A percentile compares a stretch with the other conserved stretches of the same genome.
Evolutionary conservation across 2,329 filamentous ascomycete genomes (phyloP).

Genomic region (Fusarium temperatum): DNA sequence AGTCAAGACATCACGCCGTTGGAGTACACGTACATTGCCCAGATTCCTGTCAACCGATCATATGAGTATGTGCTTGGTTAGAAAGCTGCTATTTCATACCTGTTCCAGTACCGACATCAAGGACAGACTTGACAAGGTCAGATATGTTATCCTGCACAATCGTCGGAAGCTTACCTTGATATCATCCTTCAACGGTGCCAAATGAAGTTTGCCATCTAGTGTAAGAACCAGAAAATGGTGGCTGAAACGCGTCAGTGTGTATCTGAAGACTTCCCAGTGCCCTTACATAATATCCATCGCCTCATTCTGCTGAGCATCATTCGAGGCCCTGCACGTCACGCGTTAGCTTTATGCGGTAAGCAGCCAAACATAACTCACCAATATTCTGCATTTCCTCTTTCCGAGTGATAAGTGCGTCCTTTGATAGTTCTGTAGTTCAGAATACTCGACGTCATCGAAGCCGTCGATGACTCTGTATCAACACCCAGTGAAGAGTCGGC

Average conservation of each 20-base stretch:
- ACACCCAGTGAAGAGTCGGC: neutral
- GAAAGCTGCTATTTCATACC: neutral
- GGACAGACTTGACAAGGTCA: neutral
- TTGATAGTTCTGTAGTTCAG: neutral
- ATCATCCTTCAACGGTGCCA: neutral
- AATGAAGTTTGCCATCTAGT: neutral
- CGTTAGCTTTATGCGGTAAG: neutral
- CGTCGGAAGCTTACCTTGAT: neutral
- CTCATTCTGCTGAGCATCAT: constrained; percentile 4
- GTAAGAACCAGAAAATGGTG: constrained; percentile 6
- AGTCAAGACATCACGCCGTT: accelerated
- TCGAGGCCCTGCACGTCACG: neutral
- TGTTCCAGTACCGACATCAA: constrained; percentile 6
- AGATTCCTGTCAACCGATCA: neutral
- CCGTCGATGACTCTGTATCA: neutral
- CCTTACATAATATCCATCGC: constrained; percentile 8
- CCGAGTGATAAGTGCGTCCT: neutral
- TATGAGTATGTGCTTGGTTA: neutral
- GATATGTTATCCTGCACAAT: neutral
- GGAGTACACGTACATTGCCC: neutral
- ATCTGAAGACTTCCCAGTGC: accelerated
- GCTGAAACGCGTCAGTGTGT: neutral
- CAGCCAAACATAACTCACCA: neutral
- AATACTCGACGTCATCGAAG: neutral
- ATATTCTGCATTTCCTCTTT: neutral